Conservation (phyloP, 139 green algal genomes). For the Pseudopediastrum boryanum region DNA sequence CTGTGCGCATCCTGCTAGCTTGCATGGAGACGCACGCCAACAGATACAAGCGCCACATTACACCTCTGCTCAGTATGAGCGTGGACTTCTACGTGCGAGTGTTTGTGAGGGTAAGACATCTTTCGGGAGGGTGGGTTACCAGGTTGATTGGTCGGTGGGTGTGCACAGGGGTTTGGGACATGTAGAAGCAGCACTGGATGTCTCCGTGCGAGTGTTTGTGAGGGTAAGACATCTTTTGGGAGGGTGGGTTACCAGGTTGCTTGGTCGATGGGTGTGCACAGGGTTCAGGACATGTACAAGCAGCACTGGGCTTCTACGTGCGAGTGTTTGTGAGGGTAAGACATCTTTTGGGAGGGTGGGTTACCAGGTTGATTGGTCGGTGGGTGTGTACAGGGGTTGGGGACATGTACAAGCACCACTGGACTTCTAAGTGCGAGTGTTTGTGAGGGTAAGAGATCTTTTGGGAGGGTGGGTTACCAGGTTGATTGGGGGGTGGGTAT, state of each 20-base stretch:
- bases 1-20: slow-evolving; percentile 92
- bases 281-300: too few species aligned
- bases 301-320: slow-evolving; percentile 99
- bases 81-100: slow-evolving; percentile 98
- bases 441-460: too few species aligned
- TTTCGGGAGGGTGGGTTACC: background rate
- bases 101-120: slow-evolving; percentile 89
- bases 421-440: too few species aligned
- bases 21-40: slow-evolving; percentile 82
- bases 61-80: slow-evolving; percentile 86
- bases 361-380: too few species aligned
- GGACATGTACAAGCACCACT: background rate
- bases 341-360: background rate
- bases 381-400: background rate
- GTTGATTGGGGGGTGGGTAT: too few species aligned
- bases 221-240: too few species aligned
- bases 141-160: background rate
- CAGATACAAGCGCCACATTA: slow-evolving; percentile 92
- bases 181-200: too few species aligned
- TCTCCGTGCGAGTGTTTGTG: too few species aligned
- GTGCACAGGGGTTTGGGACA: background rate
- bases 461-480: too few species aligned
- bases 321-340: slow-evolving; percentile 94
- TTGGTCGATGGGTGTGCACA: too few species aligned
- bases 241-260: too few species aligned